A percentile compares a stretch with the other conserved stretches of the same genome.
phyloP scores from a whole-genome alignment of 2,329 filamentous ascomycete genomes.

The Dactylonectria macrodidyma region DNA sequence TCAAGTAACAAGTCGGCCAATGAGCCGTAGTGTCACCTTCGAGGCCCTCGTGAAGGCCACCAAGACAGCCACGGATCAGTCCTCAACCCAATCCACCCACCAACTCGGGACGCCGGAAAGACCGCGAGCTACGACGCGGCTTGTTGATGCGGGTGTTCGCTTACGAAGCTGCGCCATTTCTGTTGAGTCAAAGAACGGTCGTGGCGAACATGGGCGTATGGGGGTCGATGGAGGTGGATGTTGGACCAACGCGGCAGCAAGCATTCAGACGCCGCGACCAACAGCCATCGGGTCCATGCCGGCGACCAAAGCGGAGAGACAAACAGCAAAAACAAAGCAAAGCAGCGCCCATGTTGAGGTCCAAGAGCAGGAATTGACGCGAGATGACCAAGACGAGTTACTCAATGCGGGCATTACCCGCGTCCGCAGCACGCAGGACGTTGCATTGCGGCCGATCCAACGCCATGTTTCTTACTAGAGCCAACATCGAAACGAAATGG shows the following conservation, averaged over 20 bases:
- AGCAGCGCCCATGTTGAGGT: background rate
- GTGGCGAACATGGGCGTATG: background rate
- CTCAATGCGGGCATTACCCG: conserved; percentile 36
- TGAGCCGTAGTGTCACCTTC: conserved; percentile 7
- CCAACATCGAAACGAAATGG: conserved; percentile 34
- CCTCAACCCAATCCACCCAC: conserved; percentile 14
- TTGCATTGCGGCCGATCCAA: conserved; percentile 33
- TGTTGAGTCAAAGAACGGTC: conserved; percentile 2
- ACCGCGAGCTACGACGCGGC: background rate
- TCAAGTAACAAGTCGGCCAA: conserved; percentile 17
- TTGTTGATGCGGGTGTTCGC: background rate
- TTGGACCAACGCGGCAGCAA: background rate
- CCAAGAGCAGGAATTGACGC: conserved; percentile 30
- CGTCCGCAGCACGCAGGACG: conserved; percentile 31
- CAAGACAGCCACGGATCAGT: conserved; percentile 11
- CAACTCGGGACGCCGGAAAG: background rate
- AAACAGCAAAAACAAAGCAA: background rate
- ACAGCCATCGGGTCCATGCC: background rate
- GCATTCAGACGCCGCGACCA: conserved; percentile 1
- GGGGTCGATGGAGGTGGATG: background rate
- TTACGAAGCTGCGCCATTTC: conserved; percentile 20
- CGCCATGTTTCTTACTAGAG: conserved; percentile 29
- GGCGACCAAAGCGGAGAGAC: conserved; percentile 3
- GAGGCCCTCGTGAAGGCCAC: conserved; percentile 17
- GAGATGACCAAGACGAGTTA: conserved; percentile 31